Evolutionary conservation across 1,284 basidiomycete genomes (phyloP).

Genomic region (Microbotryum violaceum): DNA sequence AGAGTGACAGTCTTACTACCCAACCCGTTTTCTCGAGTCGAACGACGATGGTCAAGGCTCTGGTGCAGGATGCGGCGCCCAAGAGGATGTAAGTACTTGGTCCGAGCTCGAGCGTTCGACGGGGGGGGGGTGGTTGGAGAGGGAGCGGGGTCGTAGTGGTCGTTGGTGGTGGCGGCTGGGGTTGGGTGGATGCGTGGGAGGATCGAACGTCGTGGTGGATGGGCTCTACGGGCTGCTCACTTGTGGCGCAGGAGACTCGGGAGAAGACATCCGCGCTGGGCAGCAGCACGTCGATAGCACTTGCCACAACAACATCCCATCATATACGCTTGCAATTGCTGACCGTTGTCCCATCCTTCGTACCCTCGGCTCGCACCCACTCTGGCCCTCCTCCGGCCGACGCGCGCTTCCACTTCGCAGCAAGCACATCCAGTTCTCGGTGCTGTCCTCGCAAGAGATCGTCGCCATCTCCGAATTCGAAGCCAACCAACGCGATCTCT

Average conservation of each 20-base stretch:
- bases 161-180: too few relatives aligned
- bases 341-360: not conserved
- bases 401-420: constrained; percentile 44
- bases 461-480: constrained; percentile 91
- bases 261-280: not conserved
- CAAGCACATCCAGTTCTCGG: constrained; percentile 88
- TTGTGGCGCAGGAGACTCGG: not conserved
- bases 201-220: not conserved
- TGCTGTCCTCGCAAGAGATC: constrained; percentile 83
- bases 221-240: not conserved
- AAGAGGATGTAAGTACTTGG: constrained; percentile 70
- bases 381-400: not conserved
- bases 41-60: constrained; percentile 58
- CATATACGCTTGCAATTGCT: not conserved
- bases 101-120: not conserved
- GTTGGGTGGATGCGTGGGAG: not conserved
- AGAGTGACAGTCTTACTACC: too few relatives aligned
- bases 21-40: too few relatives aligned
- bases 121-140: too few relatives aligned
- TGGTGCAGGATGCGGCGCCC: constrained; percentile 76
- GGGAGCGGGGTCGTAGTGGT: not conserved
- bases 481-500: constrained; percentile 82
- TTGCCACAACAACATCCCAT: not conserved
- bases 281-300: too few relatives aligned
- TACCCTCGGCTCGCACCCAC: not conserved